Base-by-base conservation (phyloP, 2,329 filamentous ascomycete genomes). In the Samsoniella hepiali region DNA sequence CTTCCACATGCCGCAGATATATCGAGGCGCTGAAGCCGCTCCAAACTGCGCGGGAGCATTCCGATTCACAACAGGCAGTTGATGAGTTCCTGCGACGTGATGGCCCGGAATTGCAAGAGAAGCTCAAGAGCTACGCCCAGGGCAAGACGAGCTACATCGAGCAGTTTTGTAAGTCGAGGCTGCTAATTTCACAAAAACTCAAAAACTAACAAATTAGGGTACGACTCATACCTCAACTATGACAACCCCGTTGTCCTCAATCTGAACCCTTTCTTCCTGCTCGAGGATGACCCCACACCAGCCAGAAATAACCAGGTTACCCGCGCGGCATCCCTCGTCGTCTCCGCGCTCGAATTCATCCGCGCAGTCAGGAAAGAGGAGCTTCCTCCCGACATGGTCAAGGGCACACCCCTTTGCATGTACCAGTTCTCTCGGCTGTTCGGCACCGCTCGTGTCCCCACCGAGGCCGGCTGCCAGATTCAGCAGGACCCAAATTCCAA, bases 181-280 rank as follows among this genome's bases (percentile, higher is more conserved):
- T 4, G 31, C 13, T 49, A 29, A 1, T 1, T 15, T 34, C 9
- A 1, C 4, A n/a, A 38, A 27, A 1, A 5, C 3, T n/a, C 5
- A 1, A 1, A 27, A 44, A 34, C 59, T 63, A 47, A 58, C 49
- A 32, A 29, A 13, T 7, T 65, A 97, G 93, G 93, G 95, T 98
- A 98, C 74, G 95, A 99, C 75, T 98, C 95, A 36, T 99, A 98
- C 73, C 83, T 99, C 67, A 98, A 98, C 78, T 99, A 90, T 73
- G 95, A 98, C 74, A 98, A 97, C 72, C 93, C 95, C 0, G 95
- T 99, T 47, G 95, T 99, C 47, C 84, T 99, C 68, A 98, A 99
- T 77, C 80, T 99, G 67, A 99, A 99, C 72, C 95, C 95, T 0
- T 99, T 99, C 79, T 99, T 99, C 79, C 81, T 99, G 63, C 83